Conservation (phyloP, 345 rosid genomes). For the Salix koriyanagi region DNA sequence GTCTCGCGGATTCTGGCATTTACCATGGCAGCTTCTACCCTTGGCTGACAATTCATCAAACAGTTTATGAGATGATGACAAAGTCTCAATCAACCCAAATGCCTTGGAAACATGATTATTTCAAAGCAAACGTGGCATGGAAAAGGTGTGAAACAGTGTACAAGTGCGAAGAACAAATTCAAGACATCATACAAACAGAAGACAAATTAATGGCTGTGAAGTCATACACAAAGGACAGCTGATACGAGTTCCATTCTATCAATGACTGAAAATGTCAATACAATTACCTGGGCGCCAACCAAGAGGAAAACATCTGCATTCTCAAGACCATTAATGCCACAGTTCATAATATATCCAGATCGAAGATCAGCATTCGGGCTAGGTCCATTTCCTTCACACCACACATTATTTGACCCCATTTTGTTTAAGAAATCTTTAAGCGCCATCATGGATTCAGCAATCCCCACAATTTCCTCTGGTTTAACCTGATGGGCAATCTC, state of each 20-base stretch:
- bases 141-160: background rate
- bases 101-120: background rate
- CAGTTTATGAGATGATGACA: constrained; percentile 11
- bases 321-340: constrained; percentile 82
- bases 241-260: background rate
- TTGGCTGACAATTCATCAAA: constrained; percentile 59
- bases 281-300: constrained; percentile 81
- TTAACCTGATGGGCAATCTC: constrained; percentile 72
- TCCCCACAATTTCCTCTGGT: constrained; percentile 81
- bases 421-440: constrained; percentile 86
- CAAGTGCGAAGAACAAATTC: background rate
- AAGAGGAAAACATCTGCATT: constrained; percentile 54
- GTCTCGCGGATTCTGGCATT: constrained; percentile 94
- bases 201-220: background rate
- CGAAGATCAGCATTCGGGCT: constrained; percentile 85
- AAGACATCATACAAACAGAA: background rate
- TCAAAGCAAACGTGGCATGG: background rate
- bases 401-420: constrained; percentile 91
- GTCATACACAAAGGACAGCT: background rate
- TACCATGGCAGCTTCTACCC: constrained; percentile 97
- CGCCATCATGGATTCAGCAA: constrained; percentile 98
- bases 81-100: background rate
- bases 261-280: background rate
- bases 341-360: constrained; percentile 88
- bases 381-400: constrained; percentile 87